Percentiles rank a stretch among this genome's conserved stretches.
Evolutionary conservation across 106 monocot species (phyloP).

Genomic region (Dioscorea zingiberensis): DNA sequence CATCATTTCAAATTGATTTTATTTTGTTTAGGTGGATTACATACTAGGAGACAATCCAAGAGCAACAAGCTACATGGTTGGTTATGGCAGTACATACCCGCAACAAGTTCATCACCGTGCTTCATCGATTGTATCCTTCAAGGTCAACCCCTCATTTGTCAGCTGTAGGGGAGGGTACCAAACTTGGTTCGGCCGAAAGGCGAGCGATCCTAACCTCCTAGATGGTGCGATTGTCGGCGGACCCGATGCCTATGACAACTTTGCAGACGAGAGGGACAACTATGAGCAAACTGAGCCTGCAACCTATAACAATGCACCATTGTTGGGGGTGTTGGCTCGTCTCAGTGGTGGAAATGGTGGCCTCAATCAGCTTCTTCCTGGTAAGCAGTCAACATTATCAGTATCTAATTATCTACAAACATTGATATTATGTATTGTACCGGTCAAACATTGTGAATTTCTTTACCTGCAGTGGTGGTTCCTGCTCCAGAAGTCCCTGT

Average conservation of each 20-base stretch:
- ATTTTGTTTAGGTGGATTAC: constrained; percentile 61
- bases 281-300: constrained; percentile 93
- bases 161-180: constrained; percentile 75
- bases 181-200: constrained; percentile 61
- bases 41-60: constrained; percentile 89
- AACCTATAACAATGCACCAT: constrained; percentile 91
- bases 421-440: no score
- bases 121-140: constrained; percentile 82
- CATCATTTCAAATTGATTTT: background rate
- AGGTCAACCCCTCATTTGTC: constrained; percentile 61
- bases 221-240: constrained; percentile 90
- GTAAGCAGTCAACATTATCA: background rate
- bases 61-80: constrained; percentile 97
- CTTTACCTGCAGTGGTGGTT: background rate
- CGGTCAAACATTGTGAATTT: background rate
- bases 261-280: constrained; percentile 79
- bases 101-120: constrained; percentile 91
- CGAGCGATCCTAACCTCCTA: constrained; percentile 74
- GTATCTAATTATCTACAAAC: no score
- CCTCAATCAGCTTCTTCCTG: constrained; percentile 52
- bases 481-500: constrained; percentile 1
- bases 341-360: constrained; percentile 41
- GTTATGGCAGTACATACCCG: constrained; percentile 75
- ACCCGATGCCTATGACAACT: constrained; percentile 80
- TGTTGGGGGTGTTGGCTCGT: constrained; percentile 74